phyloP scores from a whole-genome alignment of 352 stramenopile genomes.

The Globisporangium yorkense region DNA sequence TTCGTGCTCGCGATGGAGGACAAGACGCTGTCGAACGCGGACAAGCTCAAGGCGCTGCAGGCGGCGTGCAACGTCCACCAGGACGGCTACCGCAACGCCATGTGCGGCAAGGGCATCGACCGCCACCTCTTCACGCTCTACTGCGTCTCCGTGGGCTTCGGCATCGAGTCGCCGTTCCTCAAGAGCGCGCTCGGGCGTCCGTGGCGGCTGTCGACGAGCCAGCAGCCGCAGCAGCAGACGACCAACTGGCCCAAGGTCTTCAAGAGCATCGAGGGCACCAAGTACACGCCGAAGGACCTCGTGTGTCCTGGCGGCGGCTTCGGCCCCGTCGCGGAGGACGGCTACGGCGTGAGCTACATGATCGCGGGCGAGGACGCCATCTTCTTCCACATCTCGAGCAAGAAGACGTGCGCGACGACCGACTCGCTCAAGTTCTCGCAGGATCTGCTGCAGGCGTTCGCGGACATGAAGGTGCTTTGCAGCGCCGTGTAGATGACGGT shows the following conservation, averaged over 20 bases:
- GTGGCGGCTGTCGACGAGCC: slow-evolving; percentile 86
- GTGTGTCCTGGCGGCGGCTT: slow-evolving; percentile 84
- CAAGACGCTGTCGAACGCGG: slow-evolving; percentile 49
- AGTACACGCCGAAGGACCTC: slow-evolving; percentile 50
- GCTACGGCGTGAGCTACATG: slow-evolving; percentile 92
- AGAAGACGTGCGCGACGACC: slow-evolving; percentile 65
- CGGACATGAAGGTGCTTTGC: slow-evolving; percentile 60
- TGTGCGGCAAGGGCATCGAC: slow-evolving; percentile 91
- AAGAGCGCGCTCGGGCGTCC: slow-evolving; percentile 78
- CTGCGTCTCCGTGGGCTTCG: slow-evolving; percentile 82
- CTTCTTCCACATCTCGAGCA: slow-evolving; percentile 90
- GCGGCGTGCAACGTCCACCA: slow-evolving; percentile 88
- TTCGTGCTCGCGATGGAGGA: slow-evolving; percentile 89
- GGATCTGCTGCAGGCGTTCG: slow-evolving; percentile 75
- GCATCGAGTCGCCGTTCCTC: slow-evolving; percentile 85
- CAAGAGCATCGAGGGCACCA: slow-evolving; percentile 49
- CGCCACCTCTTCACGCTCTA: slow-evolving; percentile 96
- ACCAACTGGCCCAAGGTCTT: slow-evolving; percentile 70
- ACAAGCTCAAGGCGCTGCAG: slow-evolving; percentile 85
- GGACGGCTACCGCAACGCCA: slow-evolving; percentile 87
- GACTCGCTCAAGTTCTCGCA: slow-evolving; percentile 77
- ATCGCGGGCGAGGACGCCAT: slow-evolving; percentile 83
- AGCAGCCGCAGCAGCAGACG: slow-evolving; percentile 89
- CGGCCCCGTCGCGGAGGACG: slow-evolving; percentile 85
- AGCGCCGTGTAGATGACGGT: not conserved